Percentiles rank a stretch among this genome's conserved stretches.
Conservation (phyloP, 1,284 basidiomycete genomes). For the Mycena citricolor region DNA sequence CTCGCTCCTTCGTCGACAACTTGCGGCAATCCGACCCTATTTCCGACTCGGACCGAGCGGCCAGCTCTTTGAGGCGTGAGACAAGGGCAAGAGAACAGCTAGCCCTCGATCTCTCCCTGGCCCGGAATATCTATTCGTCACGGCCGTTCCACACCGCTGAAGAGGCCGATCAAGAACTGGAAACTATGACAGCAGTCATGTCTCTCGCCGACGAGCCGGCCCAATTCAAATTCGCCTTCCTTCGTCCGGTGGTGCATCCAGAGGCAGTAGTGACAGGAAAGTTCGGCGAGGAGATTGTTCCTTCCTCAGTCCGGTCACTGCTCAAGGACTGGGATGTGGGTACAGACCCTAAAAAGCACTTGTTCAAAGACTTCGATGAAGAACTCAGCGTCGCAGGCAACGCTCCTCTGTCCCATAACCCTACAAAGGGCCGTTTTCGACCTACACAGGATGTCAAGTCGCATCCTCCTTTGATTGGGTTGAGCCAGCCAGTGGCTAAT, state of each 20-base stretch:
- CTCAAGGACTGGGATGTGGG: constrained; percentile 68
- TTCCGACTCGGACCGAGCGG: constrained; percentile 37
- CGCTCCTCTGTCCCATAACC: background rate
- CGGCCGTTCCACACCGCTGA: constrained; percentile 34
- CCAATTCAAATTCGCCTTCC: constrained; percentile 56
- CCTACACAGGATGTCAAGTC: background rate
- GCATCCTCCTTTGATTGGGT: constrained; percentile 1
- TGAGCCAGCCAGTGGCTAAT: background rate
- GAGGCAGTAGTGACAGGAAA: constrained; percentile 23
- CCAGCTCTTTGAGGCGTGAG: constrained; percentile 45
- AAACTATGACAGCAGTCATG: constrained; percentile 56
- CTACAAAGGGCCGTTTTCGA: background rate
- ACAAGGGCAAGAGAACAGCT: constrained; percentile 58
- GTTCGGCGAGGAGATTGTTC: constrained; percentile 29
- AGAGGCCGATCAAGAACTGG: constrained; percentile 36
- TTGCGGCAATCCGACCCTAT: constrained; percentile 46
- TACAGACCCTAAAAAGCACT: constrained; percentile 47
- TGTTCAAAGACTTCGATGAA: constrained; percentile 57
- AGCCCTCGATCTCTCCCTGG: constrained; percentile 60
- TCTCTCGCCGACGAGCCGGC: constrained; percentile 55
- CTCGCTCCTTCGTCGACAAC: constrained; percentile 34
- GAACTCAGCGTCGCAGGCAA: constrained; percentile 15
- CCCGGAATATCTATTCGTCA: constrained; percentile 54
- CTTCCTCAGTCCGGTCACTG: constrained; percentile 58
- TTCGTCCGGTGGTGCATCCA: constrained; percentile 43